Evolutionary conservation across 2,329 filamentous ascomycete genomes (phyloP), one percentile per base, ranked within the genome.

Genomic region (Penicillium sp.): DNA sequence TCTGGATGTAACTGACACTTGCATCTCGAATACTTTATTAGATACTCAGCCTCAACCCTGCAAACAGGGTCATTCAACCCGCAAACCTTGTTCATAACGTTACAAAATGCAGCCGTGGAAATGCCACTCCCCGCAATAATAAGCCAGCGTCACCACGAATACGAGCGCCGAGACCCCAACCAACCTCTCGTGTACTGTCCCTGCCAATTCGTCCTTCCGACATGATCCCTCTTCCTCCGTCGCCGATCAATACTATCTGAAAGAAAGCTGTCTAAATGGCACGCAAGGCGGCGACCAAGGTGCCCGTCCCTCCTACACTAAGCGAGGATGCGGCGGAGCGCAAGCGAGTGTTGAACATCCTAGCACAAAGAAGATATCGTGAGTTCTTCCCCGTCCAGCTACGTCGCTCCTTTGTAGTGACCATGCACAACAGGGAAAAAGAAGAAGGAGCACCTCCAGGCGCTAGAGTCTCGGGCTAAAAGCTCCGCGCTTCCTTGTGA

Each of bases 331-430:
- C 84, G 1, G 75, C 79, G 2, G 84, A 86, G 71, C 77, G 84
- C 24, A 86, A 86, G 70, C 76, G 84, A 12, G 76, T 85, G 0
- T 65, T 86, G 24, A 86, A 85, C 58, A 81, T 86, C 10, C 71
- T 86, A 38, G 84, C 84, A 0, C 84, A 86, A 63, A 78, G 84
- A 50, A 77, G 84, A 75, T 86, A 86, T 59, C 76, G 75, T 72
- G 61, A 22, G 63, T 65, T 26, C n/a, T 33, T n/a, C 26, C 12
- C 30, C 30, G 4, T 6, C 12, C 30, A 12, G 30, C 30, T 33
- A 33, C 30, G 30, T 33, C 15, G 6, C 49, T 4, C 22, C 35
- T 40, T n/a, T 19, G 12, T 24, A 42, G 47, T 64, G 17, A 59
- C 12, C 4, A 15, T 2, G 9, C 24, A 8, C 1, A 19, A 49